A percentile compares a stretch with the other conserved stretches of the same genome.
Conservation (phyloP, 2,329 filamentous ascomycete species). For the Cercospora beticola region DNA sequence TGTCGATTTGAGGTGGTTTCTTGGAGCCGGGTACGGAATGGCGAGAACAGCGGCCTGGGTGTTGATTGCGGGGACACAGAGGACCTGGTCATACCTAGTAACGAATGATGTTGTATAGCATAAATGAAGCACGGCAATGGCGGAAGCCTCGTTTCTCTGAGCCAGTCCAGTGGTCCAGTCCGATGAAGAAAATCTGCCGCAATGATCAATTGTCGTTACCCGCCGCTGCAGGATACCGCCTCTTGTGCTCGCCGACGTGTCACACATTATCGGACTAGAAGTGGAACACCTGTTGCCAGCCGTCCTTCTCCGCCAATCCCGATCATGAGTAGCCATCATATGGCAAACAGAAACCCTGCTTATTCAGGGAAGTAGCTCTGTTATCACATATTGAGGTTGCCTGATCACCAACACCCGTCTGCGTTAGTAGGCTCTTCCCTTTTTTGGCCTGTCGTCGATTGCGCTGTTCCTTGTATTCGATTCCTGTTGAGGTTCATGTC, state of each 20-base stretch:
- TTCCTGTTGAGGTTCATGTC: neutral
- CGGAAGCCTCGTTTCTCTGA: neutral
- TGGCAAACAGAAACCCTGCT: neutral
- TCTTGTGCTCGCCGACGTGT: neutral
- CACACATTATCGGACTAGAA: neutral
- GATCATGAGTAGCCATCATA: neutral
- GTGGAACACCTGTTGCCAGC: neutral
- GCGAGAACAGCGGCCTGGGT: neutral
- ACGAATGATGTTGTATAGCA: neutral
- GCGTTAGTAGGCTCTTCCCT: neutral
- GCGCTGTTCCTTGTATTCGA: neutral
- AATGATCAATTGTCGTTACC: neutral
- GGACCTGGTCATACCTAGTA: neutral
- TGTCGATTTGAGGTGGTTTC: neutral
- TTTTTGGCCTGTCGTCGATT: neutral
- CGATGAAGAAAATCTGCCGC: neutral
- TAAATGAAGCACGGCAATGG: neutral
- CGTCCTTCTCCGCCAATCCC: neutral
- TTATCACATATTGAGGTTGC: neutral
- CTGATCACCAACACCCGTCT: neutral
- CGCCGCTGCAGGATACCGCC: neutral
- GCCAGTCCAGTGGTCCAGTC: neutral
- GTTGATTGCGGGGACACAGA: neutral
- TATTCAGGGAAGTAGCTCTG: neutral
- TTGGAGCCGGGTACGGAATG: neutral